These are phyloP conservation scores for Monilinia vaccinii-corymbosi DNA, from an alignment of 2,329 filamentous ascomycete genomes.

Conservation along the genomic window DNA sequence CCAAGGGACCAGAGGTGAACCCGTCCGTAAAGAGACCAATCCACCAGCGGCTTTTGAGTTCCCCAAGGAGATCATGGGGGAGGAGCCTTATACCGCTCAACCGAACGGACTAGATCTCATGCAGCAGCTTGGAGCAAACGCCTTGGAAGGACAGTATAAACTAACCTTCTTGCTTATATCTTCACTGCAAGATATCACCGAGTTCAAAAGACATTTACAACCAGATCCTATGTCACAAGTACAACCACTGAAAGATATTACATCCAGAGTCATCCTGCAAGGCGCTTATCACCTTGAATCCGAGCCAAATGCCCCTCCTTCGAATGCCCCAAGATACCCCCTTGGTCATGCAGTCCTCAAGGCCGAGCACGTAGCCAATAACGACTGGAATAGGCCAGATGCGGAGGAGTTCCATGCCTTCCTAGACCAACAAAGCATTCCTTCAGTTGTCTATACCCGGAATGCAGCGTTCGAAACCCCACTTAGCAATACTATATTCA, in stretches of 20 bases:
- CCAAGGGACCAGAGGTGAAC: conserved; percentile 11
- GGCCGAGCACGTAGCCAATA: conserved; percentile 15
- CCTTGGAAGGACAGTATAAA: conserved; percentile 12
- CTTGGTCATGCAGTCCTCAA: not conserved
- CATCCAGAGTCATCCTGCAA: conserved; percentile 19
- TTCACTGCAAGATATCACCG: conserved; percentile 20
- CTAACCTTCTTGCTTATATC: conserved; percentile 24
- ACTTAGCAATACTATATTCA: conserved; percentile 16
- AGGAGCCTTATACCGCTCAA: not conserved
- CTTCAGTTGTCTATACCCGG: conserved; percentile 22
- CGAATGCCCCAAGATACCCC: not conserved
- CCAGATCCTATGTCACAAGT: not conserved
- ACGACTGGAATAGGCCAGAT: conserved; percentile 19
- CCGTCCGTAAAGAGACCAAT: not conserved
- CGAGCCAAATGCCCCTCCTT: too few species aligned
- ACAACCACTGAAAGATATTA: not conserved
- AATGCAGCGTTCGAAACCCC: conserved; percentile 19
- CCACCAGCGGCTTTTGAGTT: conserved; percentile 18
- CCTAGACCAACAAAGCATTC: conserved; percentile 13
- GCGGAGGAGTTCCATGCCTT: conserved; percentile 19
- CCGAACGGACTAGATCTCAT: conserved; percentile 15
- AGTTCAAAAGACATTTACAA: conserved; percentile 11
- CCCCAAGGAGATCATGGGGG: conserved; percentile 18
- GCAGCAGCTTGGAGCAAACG: conserved; percentile 12
- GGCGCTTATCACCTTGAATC: conserved; percentile 8